Evolutionary conservation across 176 grass and related monocot species (phyloP), one percentile per base, ranked within the genome.

Genomic region (Triticum urartu): DNA sequence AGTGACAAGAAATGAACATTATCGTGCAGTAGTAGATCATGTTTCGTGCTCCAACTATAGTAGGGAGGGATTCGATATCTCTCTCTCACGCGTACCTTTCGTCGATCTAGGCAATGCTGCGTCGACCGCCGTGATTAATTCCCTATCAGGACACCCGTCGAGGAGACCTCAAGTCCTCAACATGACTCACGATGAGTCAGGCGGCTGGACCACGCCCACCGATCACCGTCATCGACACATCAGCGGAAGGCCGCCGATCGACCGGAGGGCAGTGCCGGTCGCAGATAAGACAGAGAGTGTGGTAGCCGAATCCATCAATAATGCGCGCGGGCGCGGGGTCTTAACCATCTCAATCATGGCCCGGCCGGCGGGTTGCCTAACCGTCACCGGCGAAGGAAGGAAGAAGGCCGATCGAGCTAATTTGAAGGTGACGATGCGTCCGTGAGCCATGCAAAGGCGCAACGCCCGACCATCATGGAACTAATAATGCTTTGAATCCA

Each of bases 151-250:
- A 7, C 25, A 7, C 6, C 5, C 25, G 24, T 50, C 3, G 5
- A 34, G 35, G 34, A 12, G 20, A 61, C 47, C 64, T 34, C 85
- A 35, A 15, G 59, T 65, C n/a, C 42, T 45, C 42, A 45, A 45
- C 42, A 9, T 82, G 73, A 13, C 62, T 17, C n/a, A 39, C 6
- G 24, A 18, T 30, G 73, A 62, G 17, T 77, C 80, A 60, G 3
- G 24, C 26, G 54, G 0, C 20, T 77, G 71, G 79, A 90, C 88
- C 79, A 78, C 72, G 5, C 25, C 0, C 4, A 40, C 4, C 25
- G 25, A 76, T 67, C 72, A 72, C 48, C 26, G 88, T 80, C 87
- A 85, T 72, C 48, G 40, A 69, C 64, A 35, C 33, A 40, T 60
- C 48, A 59, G 11, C 64, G 45, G 6, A 73, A 11, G 13, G 22